Evolutionary conservation across 352 stramenopile genomes (phyloP).

Genomic region (Globisporangium canariense): DNA sequence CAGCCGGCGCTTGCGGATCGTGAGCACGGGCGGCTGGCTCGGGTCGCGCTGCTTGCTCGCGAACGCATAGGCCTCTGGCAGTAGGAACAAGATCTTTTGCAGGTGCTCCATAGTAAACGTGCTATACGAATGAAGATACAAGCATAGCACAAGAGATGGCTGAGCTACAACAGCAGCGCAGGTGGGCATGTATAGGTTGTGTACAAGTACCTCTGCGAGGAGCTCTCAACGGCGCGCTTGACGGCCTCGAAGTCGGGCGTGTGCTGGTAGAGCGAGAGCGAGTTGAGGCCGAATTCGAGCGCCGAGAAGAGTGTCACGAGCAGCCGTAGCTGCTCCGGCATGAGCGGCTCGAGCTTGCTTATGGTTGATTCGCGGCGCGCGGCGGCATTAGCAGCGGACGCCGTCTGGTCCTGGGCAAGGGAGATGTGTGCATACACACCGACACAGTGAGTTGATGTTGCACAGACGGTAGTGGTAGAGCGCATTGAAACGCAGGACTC

Average conservation of each 20-base stretch:
- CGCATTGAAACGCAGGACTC: neutral
- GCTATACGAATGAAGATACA: constrained; percentile 14
- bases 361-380: neutral
- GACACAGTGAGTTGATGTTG: neutral
- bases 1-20: constrained; percentile 49
- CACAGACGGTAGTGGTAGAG: too few species aligned
- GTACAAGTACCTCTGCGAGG: constrained; percentile 41
- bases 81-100: constrained; percentile 52
- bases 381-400: neutral
- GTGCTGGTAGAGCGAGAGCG: constrained; percentile 69
- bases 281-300: constrained; percentile 66
- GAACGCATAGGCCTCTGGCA: constrained; percentile 48
- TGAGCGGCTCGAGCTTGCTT: constrained; percentile 31
- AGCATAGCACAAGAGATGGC: neutral
- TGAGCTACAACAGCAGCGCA: neutral
- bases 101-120: constrained; percentile 49
- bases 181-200: neutral
- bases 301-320: constrained; percentile 62
- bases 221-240: constrained; percentile 68
- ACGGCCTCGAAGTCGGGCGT: constrained; percentile 57
- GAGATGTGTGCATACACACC: neutral
- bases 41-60: constrained; percentile 40
- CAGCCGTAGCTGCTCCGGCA: constrained; percentile 36
- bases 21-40: constrained; percentile 39
- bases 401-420: neutral